Evolutionary conservation across 805 yeast genomes (phyloP).

Genomic region (Barnettozyma populi): DNA sequence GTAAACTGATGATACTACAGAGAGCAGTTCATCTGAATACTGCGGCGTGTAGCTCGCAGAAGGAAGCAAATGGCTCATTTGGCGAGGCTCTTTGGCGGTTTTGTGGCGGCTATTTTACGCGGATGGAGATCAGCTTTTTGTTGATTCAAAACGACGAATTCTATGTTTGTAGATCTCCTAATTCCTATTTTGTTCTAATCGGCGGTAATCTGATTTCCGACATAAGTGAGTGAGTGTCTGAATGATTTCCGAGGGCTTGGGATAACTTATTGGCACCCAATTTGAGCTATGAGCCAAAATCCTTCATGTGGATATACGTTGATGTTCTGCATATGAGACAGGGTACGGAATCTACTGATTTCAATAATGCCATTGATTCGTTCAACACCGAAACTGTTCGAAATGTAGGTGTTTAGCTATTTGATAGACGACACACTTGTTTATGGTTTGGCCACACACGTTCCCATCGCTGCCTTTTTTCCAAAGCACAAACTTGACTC

Average conservation of each 20-base stretch:
- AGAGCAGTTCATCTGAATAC: constrained; percentile 33
- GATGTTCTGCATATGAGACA: no score
- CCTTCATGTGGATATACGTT: no score
- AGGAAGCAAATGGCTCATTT: constrained; percentile 6
- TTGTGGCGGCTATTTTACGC: not conserved
- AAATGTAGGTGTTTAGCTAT: no score
- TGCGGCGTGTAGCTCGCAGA: constrained; percentile 31
- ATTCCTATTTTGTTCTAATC: not conserved
- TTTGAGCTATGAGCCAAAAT: no score
- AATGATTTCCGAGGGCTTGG: not conserved
- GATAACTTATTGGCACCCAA: no score
- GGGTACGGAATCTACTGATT: no score
- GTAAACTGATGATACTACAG: constrained; percentile 27
- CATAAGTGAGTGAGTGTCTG: not conserved
- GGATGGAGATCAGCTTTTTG: not conserved
- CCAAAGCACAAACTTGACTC: not conserved
- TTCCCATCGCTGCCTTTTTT: not conserved
- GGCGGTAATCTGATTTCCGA: not conserved
- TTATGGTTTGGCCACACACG: not conserved
- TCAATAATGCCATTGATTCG: no score
- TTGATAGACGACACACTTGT: no score
- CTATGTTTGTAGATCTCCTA: not conserved
- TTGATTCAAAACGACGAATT: not conserved
- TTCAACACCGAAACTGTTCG: no score
- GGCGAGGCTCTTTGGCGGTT: not conserved